Conservation (phyloP, 805 yeast genomes). For the Candida succiphila region DNA sequence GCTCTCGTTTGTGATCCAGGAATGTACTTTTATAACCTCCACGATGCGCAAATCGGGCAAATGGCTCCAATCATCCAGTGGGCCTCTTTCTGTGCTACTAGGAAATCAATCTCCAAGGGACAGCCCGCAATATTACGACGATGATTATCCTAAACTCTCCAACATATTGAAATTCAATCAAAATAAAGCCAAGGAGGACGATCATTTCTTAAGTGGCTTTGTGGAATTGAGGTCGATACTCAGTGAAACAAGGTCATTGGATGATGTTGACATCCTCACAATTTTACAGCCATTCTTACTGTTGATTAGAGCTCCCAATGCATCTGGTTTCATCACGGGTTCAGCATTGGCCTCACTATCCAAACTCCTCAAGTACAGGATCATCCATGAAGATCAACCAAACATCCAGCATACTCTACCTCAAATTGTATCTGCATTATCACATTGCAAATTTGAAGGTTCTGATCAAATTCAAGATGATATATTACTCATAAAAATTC, state of each 20-base stretch:
- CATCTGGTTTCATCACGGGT: slow-evolving; percentile 79
- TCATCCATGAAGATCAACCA: slow-evolving; percentile 45
- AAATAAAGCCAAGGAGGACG: slow-evolving; percentile 19
- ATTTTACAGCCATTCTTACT: slow-evolving; percentile 80
- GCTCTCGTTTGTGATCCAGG: slow-evolving; percentile 74
- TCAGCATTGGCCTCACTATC: slow-evolving; percentile 68
- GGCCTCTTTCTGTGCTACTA: slow-evolving; percentile 71
- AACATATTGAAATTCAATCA: slow-evolving; percentile 10
- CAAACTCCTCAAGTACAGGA: slow-evolving; percentile 60
- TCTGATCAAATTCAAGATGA: slow-evolving; percentile 90
- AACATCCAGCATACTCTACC: slow-evolving; percentile 50
- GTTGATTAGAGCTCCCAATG: slow-evolving; percentile 72
- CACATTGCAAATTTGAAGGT: slow-evolving; percentile 94
- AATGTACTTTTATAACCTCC: slow-evolving; percentile 76
- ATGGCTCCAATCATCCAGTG: slow-evolving; percentile 41
- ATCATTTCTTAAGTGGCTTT: slow-evolving; percentile 68
- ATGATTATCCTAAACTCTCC: slow-evolving; percentile 18
- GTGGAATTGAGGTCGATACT: slow-evolving; percentile 68
- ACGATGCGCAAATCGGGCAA: slow-evolving; percentile 84
- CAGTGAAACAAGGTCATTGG: slow-evolving; percentile 39
- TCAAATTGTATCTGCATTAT: slow-evolving; percentile 63
- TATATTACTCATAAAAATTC: slow-evolving; percentile 76
- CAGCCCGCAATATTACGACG: slow-evolving; percentile 17
- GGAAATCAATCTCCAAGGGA: slow-evolving; percentile 8
- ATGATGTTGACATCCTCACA: slow-evolving; percentile 58